Evolutionary conservation across 2,329 filamentous ascomycete species (phyloP), one percentile per base, ranked within the genome.

Genomic region (Talaromyces sp.): DNA sequence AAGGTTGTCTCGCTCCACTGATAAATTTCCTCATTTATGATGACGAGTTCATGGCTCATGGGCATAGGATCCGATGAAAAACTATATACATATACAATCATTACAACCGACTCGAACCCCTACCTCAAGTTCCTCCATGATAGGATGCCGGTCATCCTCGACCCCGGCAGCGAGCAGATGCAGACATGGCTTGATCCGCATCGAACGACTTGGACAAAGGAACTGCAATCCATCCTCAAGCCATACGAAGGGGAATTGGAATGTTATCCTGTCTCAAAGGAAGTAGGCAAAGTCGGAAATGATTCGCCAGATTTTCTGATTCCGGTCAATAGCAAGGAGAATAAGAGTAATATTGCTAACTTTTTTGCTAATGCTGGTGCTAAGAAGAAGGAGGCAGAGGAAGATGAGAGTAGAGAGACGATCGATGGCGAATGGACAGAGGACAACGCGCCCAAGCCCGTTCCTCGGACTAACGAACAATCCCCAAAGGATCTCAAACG

Each of bases 271-370:
- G 95, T 99, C 2, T 88, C 85, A 71, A 91, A 92, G 74, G 93
- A 95, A 3, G 94, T 98, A 0, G 93, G 93, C 0, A 98, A 97
- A 79, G 93, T 97, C 0, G 93, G 94, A 6, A 97, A 96, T 70
- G 91, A 96, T 75, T 96, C 91, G 22, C 88, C 92, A 0, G 85
- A 84, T 0, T 97, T 97, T 73, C 85, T 97, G 52, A 82, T 97
- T 1, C 94, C 94, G 0, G 80, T 97, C 39, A 85, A 91, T 71
- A 96, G 91, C 78, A 89, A 87, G 69, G 90, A 93, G 72, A 97
- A 97, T 77, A 97, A 96, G 80, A 88, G 85, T 59, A 97, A 95
- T 69, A 98, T 98, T 76, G 91, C 90, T 54, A 97, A 97, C 72
- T 97, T 97, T 81, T 98, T 98, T 73, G 84, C 84, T 8, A 90